Base-by-base conservation (phyloP, 1,284 basidiomycete genomes). In the Pyrrhoderma noxium region DNA sequence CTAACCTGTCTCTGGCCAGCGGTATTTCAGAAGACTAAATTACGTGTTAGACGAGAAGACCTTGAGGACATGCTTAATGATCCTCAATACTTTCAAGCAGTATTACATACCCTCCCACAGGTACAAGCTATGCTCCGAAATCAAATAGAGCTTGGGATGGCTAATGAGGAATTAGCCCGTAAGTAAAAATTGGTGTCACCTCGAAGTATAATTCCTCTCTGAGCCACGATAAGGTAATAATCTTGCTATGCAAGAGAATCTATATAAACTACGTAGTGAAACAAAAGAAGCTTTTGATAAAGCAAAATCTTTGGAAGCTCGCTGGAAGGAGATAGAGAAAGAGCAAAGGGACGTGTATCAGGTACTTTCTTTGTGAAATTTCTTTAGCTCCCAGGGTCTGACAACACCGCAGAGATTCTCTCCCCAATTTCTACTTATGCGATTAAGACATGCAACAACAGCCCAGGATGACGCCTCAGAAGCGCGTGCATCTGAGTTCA, bases 401-500 rank as follows among this genome's bases (percentile, higher is more conserved):
- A 21, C 2, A 38, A 13, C 40, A 47, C 36, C 18, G n/a, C 11
- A 95, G 93, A 80, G 88, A 42, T 88, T 88, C 61, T 80, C 81
- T 1, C 84, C 89, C 0, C 85, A 89, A 59, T 93, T 94, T 62
- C 79, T 95, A 35, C 78, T 89, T 49, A 79, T 93, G 69, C 81
- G 93, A 1, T 76, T 95, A 11, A 77, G 83, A 43, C 90, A 94
- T 61, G 87, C 90, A 19, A 84, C 86, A 8, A 89, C 85, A 0
- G 85, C 86, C 19, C 92, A 94, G 67, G 93, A 97, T 59, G 91
- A 93, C 55, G 68, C 76, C 14, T 93, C 90, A 1, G 93, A 97
- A 65, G 73, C 80, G 4, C 68, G 93, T 22, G 90, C 91, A 0
- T 79, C 82, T 14, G 69, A 80, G 0, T 94, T 96, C 62, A 78